A percentile compares a stretch with the other conserved stretches of the same genome.
These are phyloP conservation scores for Penicillium sp. DNA, from an alignment of 2,329 filamentous ascomycete species.

Conservation along the genomic window DNA sequence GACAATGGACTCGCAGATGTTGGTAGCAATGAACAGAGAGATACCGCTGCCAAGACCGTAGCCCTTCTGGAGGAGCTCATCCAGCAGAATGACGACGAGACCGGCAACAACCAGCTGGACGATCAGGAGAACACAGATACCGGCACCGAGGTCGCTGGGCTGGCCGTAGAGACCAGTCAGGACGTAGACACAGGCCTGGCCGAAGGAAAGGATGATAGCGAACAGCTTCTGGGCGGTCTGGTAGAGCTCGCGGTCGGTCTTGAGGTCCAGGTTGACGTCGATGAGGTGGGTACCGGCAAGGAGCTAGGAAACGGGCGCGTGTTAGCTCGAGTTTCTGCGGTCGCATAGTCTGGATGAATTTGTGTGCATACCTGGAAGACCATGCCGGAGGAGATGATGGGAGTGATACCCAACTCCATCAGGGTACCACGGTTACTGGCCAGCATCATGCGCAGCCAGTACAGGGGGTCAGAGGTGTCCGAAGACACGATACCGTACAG, in stretches of 20 bases:
- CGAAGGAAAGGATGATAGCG: conserved; percentile 96
- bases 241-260: conserved; percentile 99
- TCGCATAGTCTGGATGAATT: neutral
- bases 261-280: conserved; percentile 99
- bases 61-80: conserved; percentile 98
- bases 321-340: conserved; percentile 25
- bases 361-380: conserved; percentile 78
- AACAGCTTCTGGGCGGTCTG: conserved; percentile 99
- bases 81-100: conserved; percentile 97
- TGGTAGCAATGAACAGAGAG: conserved; percentile 99
- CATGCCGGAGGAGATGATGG: conserved; percentile 99
- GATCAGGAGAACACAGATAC: conserved; percentile 97
- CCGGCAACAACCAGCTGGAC: conserved; percentile 97
- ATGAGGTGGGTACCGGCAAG: conserved; percentile 99
- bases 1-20: conserved; percentile 99
- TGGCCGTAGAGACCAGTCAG: conserved; percentile 97
- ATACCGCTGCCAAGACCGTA: conserved; percentile 98
- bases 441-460: conserved; percentile 99
- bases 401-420: conserved; percentile 96
- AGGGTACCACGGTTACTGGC: conserved; percentile 96
- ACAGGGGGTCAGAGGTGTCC: conserved; percentile 95
- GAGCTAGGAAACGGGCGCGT: conserved; percentile 59
- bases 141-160: conserved; percentile 93
- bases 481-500: conserved; percentile 99
- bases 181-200: conserved; percentile 97